Conservation (phyloP, 2,329 filamentous ascomycete genomes). For the Corniculantispora saksenae region DNA sequence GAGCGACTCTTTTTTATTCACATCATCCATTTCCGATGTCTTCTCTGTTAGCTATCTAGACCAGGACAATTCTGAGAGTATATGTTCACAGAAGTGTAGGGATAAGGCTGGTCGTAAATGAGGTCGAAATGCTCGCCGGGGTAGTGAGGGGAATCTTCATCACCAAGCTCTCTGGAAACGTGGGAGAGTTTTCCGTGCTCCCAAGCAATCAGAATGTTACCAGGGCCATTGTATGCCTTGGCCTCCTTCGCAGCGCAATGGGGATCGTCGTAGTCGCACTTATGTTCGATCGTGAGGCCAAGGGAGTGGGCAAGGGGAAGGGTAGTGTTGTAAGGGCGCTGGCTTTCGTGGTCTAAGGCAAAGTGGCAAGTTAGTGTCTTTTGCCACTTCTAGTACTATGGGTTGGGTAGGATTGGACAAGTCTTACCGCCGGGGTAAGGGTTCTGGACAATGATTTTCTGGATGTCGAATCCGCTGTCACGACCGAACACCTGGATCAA, state of each 20-base stretch:
- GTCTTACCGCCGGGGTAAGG: constrained; percentile 43
- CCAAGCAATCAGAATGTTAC: constrained; percentile 16
- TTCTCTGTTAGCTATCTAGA: not conserved
- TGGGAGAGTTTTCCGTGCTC: constrained; percentile 3
- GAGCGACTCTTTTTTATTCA: not conserved
- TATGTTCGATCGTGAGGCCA: constrained; percentile 17
- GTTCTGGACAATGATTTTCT: constrained; percentile 54
- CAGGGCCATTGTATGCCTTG: constrained; percentile 21
- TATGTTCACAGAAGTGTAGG: not conserved
- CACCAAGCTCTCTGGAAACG: constrained; percentile 4
- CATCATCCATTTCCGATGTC: not conserved
- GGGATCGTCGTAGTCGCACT: constrained; percentile 30
- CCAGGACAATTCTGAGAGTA: constrained; percentile 8
- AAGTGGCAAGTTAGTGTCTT: not conserved
- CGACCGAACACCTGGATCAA: constrained; percentile 53
- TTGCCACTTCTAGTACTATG: not conserved
- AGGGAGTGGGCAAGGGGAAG: constrained; percentile 15
- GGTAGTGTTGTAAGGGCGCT: constrained; percentile 20
- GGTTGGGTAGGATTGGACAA: not conserved
- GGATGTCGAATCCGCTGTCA: constrained; percentile 50
- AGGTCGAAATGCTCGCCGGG: not conserved
- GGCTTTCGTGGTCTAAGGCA: constrained; percentile 2
- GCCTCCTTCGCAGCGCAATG: constrained; percentile 25
- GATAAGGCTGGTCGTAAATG: constrained; percentile 17
- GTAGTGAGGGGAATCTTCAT: constrained; percentile 4